A percentile compares a stretch with the other conserved stretches of the same genome.
Evolutionary conservation across 495 filamentous ascomycete genomes (phyloP).

Genomic region (Hypoxylon fuscum): DNA sequence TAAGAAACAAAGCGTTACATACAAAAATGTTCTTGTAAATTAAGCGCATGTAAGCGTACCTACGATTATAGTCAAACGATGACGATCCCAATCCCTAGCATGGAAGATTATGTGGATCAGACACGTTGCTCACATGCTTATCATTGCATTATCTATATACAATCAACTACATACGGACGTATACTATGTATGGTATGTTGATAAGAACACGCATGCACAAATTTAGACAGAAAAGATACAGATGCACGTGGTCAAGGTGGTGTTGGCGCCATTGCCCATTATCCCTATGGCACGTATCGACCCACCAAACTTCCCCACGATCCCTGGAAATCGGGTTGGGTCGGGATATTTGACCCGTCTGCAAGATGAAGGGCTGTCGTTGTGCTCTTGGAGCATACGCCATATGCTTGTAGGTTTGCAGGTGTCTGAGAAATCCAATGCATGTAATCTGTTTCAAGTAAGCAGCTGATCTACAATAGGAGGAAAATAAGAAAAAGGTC

Average conservation of each 20-base stretch:
- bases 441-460: conserved; percentile 42
- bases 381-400: conserved; percentile 50
- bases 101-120: no score
- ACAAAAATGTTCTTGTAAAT: no score
- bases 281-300: conserved; percentile 48
- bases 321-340: conserved; percentile 55
- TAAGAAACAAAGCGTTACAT: no score
- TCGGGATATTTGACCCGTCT: conserved; percentile 45
- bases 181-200: conserved; percentile 19
- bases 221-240: conserved; percentile 12
- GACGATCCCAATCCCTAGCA: no score
- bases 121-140: neutral
- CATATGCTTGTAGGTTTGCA: conserved; percentile 48
- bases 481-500: neutral
- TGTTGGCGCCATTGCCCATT: neutral
- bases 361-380: conserved; percentile 38
- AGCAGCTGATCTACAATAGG: conserved; percentile 24
- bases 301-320: conserved; percentile 67
- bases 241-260: conserved; percentile 27
- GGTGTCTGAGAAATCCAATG: conserved; percentile 49
- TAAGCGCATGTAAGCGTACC: no score
- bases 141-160: neutral
- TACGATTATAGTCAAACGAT: no score
- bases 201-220: conserved; percentile 9
- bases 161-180: neutral